These are phyloP conservation scores for Sclerotinia subarctica DNA, from an alignment of 2,329 filamentous ascomycete species.

Conservation along the genomic window DNA sequence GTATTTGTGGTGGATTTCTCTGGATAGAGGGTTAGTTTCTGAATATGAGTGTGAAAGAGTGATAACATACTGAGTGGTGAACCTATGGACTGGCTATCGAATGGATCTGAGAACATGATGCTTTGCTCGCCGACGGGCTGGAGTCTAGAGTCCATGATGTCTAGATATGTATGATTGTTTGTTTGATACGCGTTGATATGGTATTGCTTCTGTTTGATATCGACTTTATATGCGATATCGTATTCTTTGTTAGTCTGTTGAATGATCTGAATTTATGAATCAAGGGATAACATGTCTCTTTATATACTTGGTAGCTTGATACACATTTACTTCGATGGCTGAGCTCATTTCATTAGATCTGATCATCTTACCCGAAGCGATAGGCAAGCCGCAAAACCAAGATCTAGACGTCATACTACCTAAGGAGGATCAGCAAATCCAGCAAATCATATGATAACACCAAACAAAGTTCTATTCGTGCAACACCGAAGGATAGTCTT, in stretches of 20 bases:
- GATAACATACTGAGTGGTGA: slow-evolving; percentile 4
- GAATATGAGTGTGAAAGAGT: not conserved
- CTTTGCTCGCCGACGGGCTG: not conserved
- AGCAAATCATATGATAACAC: not conserved
- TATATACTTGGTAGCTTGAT: slow-evolving; percentile 5
- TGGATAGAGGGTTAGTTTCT: not conserved
- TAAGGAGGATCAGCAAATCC: not conserved
- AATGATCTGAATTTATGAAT: not conserved
- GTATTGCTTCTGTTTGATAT: not conserved
- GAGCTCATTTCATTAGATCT: not conserved
- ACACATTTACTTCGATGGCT: not conserved
- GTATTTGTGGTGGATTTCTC: slow-evolving; percentile 2
- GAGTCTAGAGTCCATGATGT: slow-evolving; percentile 4
- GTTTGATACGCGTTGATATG: not conserved
- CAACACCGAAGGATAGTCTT: not conserved
- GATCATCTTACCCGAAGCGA: not conserved
- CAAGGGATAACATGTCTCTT: not conserved
- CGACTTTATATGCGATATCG: not conserved
- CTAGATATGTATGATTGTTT: not conserved
- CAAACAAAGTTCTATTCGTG: not conserved
- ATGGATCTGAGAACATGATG: not conserved
- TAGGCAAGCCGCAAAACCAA: not conserved
- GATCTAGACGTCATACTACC: slow-evolving; percentile 11
- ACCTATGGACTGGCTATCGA: not conserved
- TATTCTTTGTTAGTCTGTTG: not conserved